Base-by-base conservation (phyloP, 1,284 basidiomycete species). In the Tilletia indica region DNA sequence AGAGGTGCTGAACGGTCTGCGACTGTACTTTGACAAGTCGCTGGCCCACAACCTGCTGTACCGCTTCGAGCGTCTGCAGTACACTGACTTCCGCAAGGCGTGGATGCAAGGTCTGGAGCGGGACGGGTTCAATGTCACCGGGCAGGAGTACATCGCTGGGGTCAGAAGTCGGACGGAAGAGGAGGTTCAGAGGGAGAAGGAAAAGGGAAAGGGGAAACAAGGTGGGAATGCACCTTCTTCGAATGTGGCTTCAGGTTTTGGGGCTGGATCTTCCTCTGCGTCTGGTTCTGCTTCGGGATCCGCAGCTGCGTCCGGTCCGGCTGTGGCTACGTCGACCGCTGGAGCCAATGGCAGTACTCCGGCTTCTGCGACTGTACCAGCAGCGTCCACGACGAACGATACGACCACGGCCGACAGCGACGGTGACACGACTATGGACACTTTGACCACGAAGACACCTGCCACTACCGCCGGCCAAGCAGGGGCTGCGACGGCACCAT, bases 11-110 rank as follows among this genome's bases (percentile, higher is more conserved):
- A 89, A 92, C 0, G 96, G 96, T 0, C 87, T 99, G n/a, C 90
- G 91, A 71, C 88, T 93, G 38, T 99, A 99, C 86, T 98, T 99
- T 84, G 94, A 99, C 85, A 93, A 87, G 67, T 91, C 93, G 0
- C 87, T 98, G 3, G 94, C 95, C 2, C 90, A 92, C 74, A 95
- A 93, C 84, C 87, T 99, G 39, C 88, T 98, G 0, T 99, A 99
- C 82, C 90, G 94, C 12, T 95, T 97, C 77, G 96, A 99, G 85
- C 89, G 96, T 25, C 90, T 90, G 12, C 96, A 99, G 83, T 98
- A 97, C 79, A 90, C 92, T 4, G 90, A 92, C 63, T 89, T 93
- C 36, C 89, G 93, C 54, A 91, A 92, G 79, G 87, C 89, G 76
- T 92, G 61, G 61, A 64, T 64, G 61, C 38, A 25, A 38, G 61